phyloP scores from a whole-genome alignment of 2,329 filamentous ascomycete species.

The Rhexocercosporidium sp. region DNA sequence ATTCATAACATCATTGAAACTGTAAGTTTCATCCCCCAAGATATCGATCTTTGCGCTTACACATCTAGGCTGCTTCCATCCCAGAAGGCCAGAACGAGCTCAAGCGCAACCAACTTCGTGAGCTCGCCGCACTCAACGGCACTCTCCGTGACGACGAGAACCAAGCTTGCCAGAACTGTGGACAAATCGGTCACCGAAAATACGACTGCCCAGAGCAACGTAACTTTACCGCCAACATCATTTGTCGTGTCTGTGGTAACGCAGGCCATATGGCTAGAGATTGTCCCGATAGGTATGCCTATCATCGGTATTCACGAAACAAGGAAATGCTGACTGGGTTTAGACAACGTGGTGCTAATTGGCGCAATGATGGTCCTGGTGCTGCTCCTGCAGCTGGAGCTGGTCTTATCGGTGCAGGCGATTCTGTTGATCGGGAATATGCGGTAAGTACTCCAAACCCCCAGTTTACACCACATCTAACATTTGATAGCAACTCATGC shows the following conservation, averaged over 20 bases:
- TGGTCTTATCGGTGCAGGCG: conserved; percentile 73
- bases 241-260: conserved; percentile 97
- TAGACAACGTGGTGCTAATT: conserved; percentile 80
- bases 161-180: conserved; percentile 98
- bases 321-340: conserved; percentile 28
- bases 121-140: conserved; percentile 97
- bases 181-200: conserved; percentile 98
- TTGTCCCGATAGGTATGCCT: conserved; percentile 78
- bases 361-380: conserved; percentile 77
- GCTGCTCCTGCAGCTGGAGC: conserved; percentile 56
- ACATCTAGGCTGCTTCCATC: conserved; percentile 85
- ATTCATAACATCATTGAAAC: conserved; percentile 99
- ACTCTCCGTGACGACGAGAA: conserved; percentile 99
- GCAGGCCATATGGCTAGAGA: conserved; percentile 98
- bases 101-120: conserved; percentile 97
- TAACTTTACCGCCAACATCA: conserved; percentile 99
- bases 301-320: background rate
- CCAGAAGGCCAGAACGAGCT: conserved; percentile 98
- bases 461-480: conserved; percentile 21
- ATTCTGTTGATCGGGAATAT: conserved; percentile 91
- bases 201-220: conserved; percentile 98
- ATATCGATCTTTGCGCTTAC: conserved; percentile 40
- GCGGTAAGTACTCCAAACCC: conserved; percentile 67
- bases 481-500: conserved; percentile 84
- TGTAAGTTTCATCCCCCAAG: conserved; percentile 58